Evolutionary conservation across 2,329 filamentous ascomycete species (phyloP), one percentile per base, ranked within the genome.

Genomic region (Cladophialophora yegresii): DNA sequence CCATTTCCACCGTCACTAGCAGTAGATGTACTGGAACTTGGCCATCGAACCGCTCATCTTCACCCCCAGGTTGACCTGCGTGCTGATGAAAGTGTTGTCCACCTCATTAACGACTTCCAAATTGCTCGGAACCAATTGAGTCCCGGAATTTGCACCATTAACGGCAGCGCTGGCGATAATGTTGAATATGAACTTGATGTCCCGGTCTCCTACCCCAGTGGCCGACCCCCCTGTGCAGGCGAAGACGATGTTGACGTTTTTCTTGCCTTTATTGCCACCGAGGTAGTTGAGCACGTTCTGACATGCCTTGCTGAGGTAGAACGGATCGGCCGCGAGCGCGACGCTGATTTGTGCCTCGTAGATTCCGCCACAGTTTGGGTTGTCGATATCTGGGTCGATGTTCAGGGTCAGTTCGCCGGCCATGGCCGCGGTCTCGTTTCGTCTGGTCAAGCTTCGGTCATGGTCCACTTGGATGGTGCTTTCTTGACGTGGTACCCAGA

Each of bases 381-480:
- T 65, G 51, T 77, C 75, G 30, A 75, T 70, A 22, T 71, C 68
- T 20, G 73, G 75, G 57, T 77, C 70, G 56, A 67, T 32, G 69
- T 68, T 69, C 30, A 58, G 64, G 28, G 54, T 32, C 16, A 54
- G 51, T 28, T 30, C 23, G 51, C 51, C 51, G 5, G 51, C 28
- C 26, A 30, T 54, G 28, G 28, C 28, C 10, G 23, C 51, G 16
- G 13, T 54, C 8, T 54, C 51, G 28, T 54, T 54, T 30, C 51
- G 23, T 54, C n/a, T 54, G 23, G 51, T 26, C 16, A 54, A 5
- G n/a, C 51, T 28, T 13, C 20, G 28, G 12, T 7, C n/a, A 26
- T 26, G 47, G 47, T 50, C 47, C 20, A 54, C 23, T 20, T 16
- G 23, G 26, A 33, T 9, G 51, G 4, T 54, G 16, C 33, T 33